These are phyloP conservation scores for Trichoderma gamsii DNA, from an alignment of 495 filamentous ascomycete species.

Conservation along the genomic window DNA sequence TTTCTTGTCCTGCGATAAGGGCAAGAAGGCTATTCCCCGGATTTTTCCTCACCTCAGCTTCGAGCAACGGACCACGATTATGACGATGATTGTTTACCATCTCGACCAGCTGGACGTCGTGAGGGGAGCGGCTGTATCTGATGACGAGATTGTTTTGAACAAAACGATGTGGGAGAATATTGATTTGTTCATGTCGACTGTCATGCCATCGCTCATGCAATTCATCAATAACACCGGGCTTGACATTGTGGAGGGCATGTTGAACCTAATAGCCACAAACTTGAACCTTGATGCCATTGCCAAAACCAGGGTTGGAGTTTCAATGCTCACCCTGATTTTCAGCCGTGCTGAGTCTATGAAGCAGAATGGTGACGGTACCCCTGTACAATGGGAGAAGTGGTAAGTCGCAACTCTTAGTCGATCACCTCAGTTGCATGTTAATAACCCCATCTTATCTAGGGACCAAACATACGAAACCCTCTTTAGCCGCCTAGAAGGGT, in stretches of 20 bases:
- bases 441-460: constrained; percentile 32
- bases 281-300: constrained; percentile 72
- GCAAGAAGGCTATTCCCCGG: constrained; percentile 89
- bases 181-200: constrained; percentile 77
- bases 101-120: constrained; percentile 89
- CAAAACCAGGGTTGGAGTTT: constrained; percentile 76
- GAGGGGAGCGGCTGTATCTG: constrained; percentile 61
- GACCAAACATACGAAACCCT: constrained; percentile 67
- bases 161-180: constrained; percentile 77
- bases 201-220: constrained; percentile 82
- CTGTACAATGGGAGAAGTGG: constrained; percentile 79
- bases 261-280: constrained; percentile 70
- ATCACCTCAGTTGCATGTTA: neutral
- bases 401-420: too few relatives aligned
- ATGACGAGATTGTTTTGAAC: constrained; percentile 62
- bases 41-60: constrained; percentile 90
- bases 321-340: constrained; percentile 89
- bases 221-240: constrained; percentile 88
- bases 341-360: constrained; percentile 90
- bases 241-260: constrained; percentile 79
- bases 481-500: constrained; percentile 80
- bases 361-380: constrained; percentile 60
- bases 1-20: constrained; percentile 89
- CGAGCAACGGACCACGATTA: constrained; percentile 85
- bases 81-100: constrained; percentile 94